Conservation (phyloP, 2,329 filamentous ascomycete species). For the Plectosphaerella sp. region DNA sequence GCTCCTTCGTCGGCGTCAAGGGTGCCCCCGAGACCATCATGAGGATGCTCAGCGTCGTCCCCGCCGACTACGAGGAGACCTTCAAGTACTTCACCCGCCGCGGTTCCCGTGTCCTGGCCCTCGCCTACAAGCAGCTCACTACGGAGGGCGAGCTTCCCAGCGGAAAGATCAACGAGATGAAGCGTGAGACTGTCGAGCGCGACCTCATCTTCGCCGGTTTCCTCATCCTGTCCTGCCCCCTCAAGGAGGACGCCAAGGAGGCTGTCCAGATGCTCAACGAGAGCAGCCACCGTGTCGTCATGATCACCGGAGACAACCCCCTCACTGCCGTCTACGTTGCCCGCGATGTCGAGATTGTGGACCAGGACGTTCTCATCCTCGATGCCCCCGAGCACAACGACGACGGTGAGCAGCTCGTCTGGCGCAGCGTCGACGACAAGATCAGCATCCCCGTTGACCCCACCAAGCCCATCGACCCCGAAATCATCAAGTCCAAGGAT, state of each 20-base stretch:
- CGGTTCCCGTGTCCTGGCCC: slow-evolving; percentile 86
- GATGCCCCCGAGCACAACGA: slow-evolving; percentile 90
- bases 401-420: slow-evolving; percentile 76
- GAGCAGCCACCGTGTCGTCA: slow-evolving; percentile 95
- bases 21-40: slow-evolving; percentile 96
- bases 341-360: slow-evolving; percentile 93
- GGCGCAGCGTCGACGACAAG: slow-evolving; percentile 93
- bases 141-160: slow-evolving; percentile 76
- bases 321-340: slow-evolving; percentile 95
- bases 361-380: slow-evolving; percentile 89
- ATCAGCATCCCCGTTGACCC: slow-evolving; percentile 82
- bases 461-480: slow-evolving; percentile 70
- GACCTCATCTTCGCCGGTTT: slow-evolving; percentile 89
- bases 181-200: slow-evolving; percentile 86
- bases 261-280: slow-evolving; percentile 97
- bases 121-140: slow-evolving; percentile 90
- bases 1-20: slow-evolving; percentile 93
- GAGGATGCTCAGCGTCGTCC: slow-evolving; percentile 81
- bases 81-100: slow-evolving; percentile 98
- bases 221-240: slow-evolving; percentile 87
- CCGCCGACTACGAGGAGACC: slow-evolving; percentile 90
- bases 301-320: slow-evolving; percentile 99
- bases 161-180: slow-evolving; percentile 85
- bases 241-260: slow-evolving; percentile 94
- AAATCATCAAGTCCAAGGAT: slow-evolving; percentile 82